Conservation (phyloP, 768 basidiomycete species). For the Tephrocybe sp. region DNA sequence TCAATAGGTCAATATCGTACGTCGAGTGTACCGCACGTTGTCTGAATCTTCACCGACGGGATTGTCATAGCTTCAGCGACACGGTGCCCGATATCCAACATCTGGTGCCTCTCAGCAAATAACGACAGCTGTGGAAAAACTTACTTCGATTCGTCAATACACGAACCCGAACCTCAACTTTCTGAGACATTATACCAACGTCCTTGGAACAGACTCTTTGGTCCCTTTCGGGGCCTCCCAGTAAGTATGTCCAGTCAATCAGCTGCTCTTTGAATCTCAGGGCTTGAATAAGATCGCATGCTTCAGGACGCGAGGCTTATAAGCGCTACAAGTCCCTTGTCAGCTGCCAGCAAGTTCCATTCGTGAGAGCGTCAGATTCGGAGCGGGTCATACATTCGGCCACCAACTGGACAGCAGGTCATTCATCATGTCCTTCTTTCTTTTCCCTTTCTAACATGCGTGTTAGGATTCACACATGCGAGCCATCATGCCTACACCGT, state of each 20-base stretch:
- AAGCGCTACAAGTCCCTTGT: conserved; percentile 55
- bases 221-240: conserved; percentile 68
- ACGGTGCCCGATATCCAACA: conserved; percentile 81
- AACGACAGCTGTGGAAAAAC: conserved; percentile 47
- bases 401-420: conserved; percentile 72
- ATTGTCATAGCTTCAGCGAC: conserved; percentile 66
- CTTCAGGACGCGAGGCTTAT: conserved; percentile 53
- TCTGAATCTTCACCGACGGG: too few species aligned
- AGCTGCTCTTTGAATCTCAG: too few species aligned
- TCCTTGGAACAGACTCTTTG: conserved; percentile 56
- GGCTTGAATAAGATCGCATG: conserved; percentile 29
- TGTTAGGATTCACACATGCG: conserved; percentile 59
- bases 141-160: conserved; percentile 47
- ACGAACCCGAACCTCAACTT: conserved; percentile 53
- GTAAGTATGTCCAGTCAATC: too few species aligned
- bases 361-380: conserved; percentile 46
- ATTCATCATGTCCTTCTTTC: background rate
- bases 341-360: conserved; percentile 43
- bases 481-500: conserved; percentile 47
- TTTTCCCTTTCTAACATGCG: background rate
- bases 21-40: conserved; percentile 27
- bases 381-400: conserved; percentile 67
- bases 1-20: conserved; percentile 59
- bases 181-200: conserved; percentile 55
- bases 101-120: conserved; percentile 43